These are phyloP conservation scores for Flaveria ramosissima DNA, from an alignment of 129 eudicot species.

Conservation along the genomic window DNA sequence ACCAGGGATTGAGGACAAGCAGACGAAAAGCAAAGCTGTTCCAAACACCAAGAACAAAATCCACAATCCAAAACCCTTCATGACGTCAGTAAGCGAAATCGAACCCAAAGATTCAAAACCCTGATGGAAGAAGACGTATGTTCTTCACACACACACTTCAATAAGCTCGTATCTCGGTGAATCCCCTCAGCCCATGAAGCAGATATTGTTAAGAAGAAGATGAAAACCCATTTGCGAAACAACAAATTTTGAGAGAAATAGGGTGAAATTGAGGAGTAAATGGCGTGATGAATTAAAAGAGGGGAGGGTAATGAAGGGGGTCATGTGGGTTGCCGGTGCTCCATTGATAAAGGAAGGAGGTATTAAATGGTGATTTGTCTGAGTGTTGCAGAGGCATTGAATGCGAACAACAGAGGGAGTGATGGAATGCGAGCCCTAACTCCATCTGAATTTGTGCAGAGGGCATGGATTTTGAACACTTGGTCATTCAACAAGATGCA, in stretches of 20 bases:
- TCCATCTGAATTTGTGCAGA: constrained; percentile 26
- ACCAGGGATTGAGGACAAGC: constrained; percentile 29
- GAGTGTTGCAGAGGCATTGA: constrained; percentile 38
- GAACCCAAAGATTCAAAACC: too few relatives aligned
- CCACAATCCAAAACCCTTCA: constrained; percentile 63
- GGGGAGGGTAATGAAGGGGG: constrained; percentile 28
- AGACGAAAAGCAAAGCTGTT: constrained; percentile 46
- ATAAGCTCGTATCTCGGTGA: not conserved
- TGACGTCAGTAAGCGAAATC: constrained; percentile 12
- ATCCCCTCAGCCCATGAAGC: not conserved
- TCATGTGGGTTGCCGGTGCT: constrained; percentile 30
- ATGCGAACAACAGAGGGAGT: constrained; percentile 2
- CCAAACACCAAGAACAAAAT: constrained; percentile 48
- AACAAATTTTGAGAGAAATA: too few relatives aligned
- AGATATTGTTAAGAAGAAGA: not conserved
- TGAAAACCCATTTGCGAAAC: too few relatives aligned
- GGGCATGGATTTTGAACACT: constrained; percentile 23
- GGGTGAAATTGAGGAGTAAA: not conserved
- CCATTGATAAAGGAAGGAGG: constrained; percentile 9
- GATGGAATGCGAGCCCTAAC: constrained; percentile 41
- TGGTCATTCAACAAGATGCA: constrained; percentile 12
- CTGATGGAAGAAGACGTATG: constrained; percentile 3
- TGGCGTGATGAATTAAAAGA: constrained; percentile 4
- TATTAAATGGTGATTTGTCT: constrained; percentile 21
- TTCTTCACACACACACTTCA: constrained; percentile 6